phyloP scores from a whole-genome alignment of 192 early-diverging fungal genomes.

The Phlyctochytrium arcticum region DNA sequence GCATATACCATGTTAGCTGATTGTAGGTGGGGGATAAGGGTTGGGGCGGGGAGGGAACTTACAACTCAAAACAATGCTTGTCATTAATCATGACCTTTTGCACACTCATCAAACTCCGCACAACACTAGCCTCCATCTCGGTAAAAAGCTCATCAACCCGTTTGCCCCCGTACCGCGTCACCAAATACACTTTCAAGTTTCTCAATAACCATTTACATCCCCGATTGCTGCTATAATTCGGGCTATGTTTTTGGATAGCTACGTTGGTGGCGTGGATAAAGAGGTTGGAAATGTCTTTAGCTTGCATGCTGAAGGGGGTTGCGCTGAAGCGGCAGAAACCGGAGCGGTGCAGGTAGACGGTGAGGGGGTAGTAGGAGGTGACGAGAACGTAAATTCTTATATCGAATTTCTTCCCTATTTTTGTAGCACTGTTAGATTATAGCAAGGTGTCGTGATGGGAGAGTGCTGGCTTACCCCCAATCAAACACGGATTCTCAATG shows the following conservation, averaged over 20 bases:
- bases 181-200: constrained; percentile 52
- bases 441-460: background rate
- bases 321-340: constrained; percentile 65
- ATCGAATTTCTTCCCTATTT: constrained; percentile 61
- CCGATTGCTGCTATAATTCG: constrained; percentile 52
- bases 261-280: constrained; percentile 66
- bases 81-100: constrained; percentile 70
- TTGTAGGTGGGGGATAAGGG: too few relatives aligned
- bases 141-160: constrained; percentile 49
- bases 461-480: constrained; percentile 43
- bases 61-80: constrained; percentile 64
- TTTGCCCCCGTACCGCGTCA: constrained; percentile 47
- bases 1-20: too few relatives aligned
- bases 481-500: constrained; percentile 60
- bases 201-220: constrained; percentile 63
- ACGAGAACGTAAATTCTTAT: constrained; percentile 58
- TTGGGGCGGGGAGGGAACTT: too few relatives aligned
- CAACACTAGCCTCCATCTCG: constrained; percentile 59
- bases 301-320: constrained; percentile 58
- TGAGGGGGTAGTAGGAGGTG: constrained; percentile 56
- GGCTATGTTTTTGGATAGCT: constrained; percentile 58
- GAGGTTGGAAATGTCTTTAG: constrained; percentile 62
- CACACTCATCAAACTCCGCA: constrained; percentile 53
- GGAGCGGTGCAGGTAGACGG: constrained; percentile 59
- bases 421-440: background rate